Evolutionary conservation across 192 early-diverging fungal species (phyloP), one percentile per base, ranked within the genome.

Genomic region (Geosiphon pyriformis): DNA sequence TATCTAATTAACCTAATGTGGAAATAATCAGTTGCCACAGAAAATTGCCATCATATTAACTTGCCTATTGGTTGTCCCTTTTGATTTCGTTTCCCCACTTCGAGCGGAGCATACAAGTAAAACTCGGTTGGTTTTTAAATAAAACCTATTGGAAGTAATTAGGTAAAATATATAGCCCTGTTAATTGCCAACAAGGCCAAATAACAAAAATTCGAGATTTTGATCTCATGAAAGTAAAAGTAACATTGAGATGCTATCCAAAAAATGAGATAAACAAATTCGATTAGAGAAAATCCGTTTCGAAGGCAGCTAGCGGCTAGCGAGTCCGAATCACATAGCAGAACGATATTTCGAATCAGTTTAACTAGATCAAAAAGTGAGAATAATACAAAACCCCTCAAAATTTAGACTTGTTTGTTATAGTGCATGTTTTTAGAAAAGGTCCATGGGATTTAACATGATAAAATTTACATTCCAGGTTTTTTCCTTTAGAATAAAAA

Each of bases 21-120:
- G n/a, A n/a, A n/a, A n/a, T n/a, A n/a, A n/a, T n/a, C n/a, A n/a
- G n/a, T n/a, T n/a, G n/a, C n/a, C n/a, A n/a, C n/a, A n/a, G n/a
- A n/a, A n/a, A n/a, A n/a, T n/a, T n/a, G n/a, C n/a, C n/a, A n/a
- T n/a, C n/a, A n/a, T n/a, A n/a, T n/a, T n/a, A 29, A 61, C 66
- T 50, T 72, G 87, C 86, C 86, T 76, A 52, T 90, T 90, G 31
- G 96, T 98, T 25, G 96, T 97, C 37, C 95, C 96, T 49, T 87
- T 84, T 30, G 89, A 72, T 74, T 98, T 98, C 61, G 82, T 84
- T 27, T 91, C 80, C 42, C 90, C 89, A 82, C 90, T 92, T 77
- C 94, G 85, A 49, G 96, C 96, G 10, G 96, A 98, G 59, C 96
- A 91, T 25, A 98, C 96, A n/a, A 97, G 90, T 50, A 92, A 82